A percentile compares a stretch with the other conserved stretches of the same genome.
These are phyloP conservation scores for Cucumis hystrix DNA, from an alignment of 306 rosid genomes.

Conservation along the genomic window DNA sequence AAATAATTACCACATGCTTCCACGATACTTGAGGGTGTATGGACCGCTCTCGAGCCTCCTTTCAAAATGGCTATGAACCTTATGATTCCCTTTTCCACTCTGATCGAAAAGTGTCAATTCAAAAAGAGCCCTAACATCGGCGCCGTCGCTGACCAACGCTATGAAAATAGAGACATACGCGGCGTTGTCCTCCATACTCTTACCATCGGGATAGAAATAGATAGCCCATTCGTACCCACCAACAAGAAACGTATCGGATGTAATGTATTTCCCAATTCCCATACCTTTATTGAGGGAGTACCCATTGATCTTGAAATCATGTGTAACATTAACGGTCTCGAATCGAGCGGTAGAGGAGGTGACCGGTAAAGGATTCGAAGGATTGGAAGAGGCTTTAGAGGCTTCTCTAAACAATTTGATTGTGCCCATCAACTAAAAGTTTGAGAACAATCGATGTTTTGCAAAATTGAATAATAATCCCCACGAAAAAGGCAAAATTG, in stretches of 20 bases:
- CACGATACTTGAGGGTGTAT: constrained; percentile 45
- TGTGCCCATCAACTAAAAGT: constrained; percentile 39
- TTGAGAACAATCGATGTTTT: neutral
- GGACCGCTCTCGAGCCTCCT: constrained; percentile 49
- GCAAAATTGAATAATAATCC: neutral
- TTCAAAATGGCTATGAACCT: constrained; percentile 50
- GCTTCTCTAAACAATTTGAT: constrained; percentile 15
- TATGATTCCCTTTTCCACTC: constrained; percentile 41
- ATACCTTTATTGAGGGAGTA: constrained; percentile 40
- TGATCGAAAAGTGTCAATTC: constrained; percentile 47
- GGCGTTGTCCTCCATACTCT: constrained; percentile 43
- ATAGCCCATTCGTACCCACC: constrained; percentile 55
- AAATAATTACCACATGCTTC: constrained; percentile 52
- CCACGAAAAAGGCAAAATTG: neutral
- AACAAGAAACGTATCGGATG: constrained; percentile 41
- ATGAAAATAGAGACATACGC: constrained; percentile 41
- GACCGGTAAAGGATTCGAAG: constrained; percentile 2
- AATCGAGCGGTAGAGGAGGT: constrained; percentile 34
- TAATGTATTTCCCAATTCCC: constrained; percentile 43
- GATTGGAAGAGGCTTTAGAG: constrained; percentile 13
- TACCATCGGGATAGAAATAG: constrained; percentile 57
- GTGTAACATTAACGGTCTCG: constrained; percentile 40
- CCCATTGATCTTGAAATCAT: constrained; percentile 40
- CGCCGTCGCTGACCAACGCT: constrained; percentile 44
- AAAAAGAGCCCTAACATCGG: constrained; percentile 49